Conservation (phyloP, 1,284 basidiomycete species). For the Somion occarium region DNA sequence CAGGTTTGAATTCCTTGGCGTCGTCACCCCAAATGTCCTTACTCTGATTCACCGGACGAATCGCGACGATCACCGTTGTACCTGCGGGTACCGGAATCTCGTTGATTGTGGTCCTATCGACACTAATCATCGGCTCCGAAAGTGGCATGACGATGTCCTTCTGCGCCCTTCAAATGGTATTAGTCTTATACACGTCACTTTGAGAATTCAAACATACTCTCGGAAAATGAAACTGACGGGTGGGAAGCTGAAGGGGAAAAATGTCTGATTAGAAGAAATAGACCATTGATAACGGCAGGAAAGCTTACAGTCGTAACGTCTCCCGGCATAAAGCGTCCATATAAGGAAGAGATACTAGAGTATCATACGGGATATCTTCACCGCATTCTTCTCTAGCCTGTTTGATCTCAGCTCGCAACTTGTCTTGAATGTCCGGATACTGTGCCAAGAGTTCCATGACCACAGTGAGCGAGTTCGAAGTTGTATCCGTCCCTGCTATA, state of each 20-base stretch:
- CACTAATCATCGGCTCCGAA: conserved; percentile 18
- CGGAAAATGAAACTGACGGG: background rate
- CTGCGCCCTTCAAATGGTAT: conserved; percentile 15
- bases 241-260: background rate
- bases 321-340: conserved; percentile 21
- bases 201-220: background rate
- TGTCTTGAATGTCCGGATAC: conserved; percentile 16
- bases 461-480: conserved; percentile 19
- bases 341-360: conserved; percentile 17
- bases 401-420: conserved; percentile 16
- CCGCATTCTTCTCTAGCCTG: conserved; percentile 5
- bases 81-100: conserved; percentile 40
- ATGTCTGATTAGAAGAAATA: background rate
- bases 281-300: background rate
- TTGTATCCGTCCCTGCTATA: conserved; percentile 18
- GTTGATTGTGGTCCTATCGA: conserved; percentile 29
- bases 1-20: conserved; percentile 42
- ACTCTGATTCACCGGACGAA: conserved; percentile 39
- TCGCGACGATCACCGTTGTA: conserved; percentile 41
- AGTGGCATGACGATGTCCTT: conserved; percentile 20
- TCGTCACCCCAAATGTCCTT: conserved; percentile 54
- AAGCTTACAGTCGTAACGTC: conserved; percentile 5
- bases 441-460: conserved; percentile 16
- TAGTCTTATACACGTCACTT: background rate
- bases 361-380: conserved; percentile 17